phyloP scores from a whole-genome alignment of 305 asterid species.

The Petunia hybrid region DNA sequence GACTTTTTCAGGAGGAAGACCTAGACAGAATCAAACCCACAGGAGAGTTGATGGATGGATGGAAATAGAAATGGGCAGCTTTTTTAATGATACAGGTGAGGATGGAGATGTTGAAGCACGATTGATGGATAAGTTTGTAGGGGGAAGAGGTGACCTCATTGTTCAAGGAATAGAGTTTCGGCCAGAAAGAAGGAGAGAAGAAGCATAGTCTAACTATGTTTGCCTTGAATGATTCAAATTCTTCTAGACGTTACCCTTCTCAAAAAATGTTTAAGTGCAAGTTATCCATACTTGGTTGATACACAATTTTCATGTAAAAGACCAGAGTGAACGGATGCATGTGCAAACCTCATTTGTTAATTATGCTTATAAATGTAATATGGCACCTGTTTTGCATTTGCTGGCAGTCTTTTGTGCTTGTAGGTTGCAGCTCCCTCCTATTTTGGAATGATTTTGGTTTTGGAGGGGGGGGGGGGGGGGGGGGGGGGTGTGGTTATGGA shows the following conservation, averaged over 20 bases:
- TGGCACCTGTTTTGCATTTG: no score
- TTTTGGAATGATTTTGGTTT: no score
- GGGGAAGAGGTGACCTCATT: neutral
- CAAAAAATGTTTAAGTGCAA: no score
- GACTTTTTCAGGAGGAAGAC: neutral
- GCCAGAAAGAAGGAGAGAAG: slow-evolving; percentile 18
- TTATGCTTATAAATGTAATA: no score
- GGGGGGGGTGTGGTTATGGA: no score
- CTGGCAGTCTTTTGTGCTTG: no score
- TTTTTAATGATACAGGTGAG: slow-evolving; percentile 16
- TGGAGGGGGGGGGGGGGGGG: no score
- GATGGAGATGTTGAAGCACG: slow-evolving; percentile 57
- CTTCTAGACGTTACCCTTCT: neutral
- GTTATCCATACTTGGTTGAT: no score
- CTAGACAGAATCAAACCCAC: neutral
- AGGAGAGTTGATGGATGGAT: slow-evolving; percentile 32
- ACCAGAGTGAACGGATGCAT: no score
- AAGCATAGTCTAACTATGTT: neutral
- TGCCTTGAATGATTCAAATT: neutral
- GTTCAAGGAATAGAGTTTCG: slow-evolving; percentile 47
- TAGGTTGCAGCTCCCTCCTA: no score
- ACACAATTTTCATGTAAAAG: no score
- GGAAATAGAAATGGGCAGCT: slow-evolving; percentile 34
- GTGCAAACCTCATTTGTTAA: no score
- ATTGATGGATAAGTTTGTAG: slow-evolving; percentile 48